phyloP scores from a whole-genome alignment of 139 green algal species.

The Auxenochlorella pyrenoidosa region DNA sequence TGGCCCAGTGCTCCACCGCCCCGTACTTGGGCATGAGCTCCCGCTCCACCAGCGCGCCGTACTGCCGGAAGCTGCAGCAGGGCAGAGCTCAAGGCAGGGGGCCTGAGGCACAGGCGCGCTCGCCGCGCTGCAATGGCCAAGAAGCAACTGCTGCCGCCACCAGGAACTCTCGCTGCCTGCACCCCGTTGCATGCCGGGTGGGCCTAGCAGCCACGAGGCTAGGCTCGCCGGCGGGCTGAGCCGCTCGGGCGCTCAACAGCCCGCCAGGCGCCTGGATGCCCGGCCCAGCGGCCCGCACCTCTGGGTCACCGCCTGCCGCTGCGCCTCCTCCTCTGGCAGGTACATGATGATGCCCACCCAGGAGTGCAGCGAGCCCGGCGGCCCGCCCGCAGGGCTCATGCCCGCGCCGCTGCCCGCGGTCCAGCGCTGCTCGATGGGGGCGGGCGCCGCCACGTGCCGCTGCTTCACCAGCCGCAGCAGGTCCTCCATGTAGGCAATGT shows the following conservation, averaged over 20 bases:
- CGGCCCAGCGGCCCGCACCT: too few species aligned
- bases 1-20: conserved; percentile 95
- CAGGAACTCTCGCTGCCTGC: too few species aligned
- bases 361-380: conserved; percentile 45
- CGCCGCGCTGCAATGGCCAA: not conserved
- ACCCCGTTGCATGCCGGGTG: too few species aligned
- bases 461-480: conserved; percentile 77
- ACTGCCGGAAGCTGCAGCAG: conserved; percentile 80
- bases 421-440: conserved; percentile 98
- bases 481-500: conserved; percentile 73
- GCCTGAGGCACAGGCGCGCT: not conserved
- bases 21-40: conserved; percentile 80
- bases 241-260: too few species aligned
- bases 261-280: too few species aligned
- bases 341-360: conserved; percentile 99
- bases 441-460: conserved; percentile 78
- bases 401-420: conserved; percentile 65
- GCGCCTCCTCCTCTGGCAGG: conserved; percentile 73
- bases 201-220: too few species aligned
- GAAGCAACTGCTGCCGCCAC: too few species aligned
- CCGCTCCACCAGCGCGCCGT: conserved; percentile 71
- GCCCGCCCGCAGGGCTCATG: conserved; percentile 80
- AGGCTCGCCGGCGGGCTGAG: too few species aligned
- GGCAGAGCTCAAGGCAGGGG: not conserved
- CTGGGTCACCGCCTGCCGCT: conserved; percentile 76